Percentiles rank a stretch among this genome's conserved stretches.
phyloP scores from a whole-genome alignment of 768 basidiomycete genomes.

The Boletellus emodensis region DNA sequence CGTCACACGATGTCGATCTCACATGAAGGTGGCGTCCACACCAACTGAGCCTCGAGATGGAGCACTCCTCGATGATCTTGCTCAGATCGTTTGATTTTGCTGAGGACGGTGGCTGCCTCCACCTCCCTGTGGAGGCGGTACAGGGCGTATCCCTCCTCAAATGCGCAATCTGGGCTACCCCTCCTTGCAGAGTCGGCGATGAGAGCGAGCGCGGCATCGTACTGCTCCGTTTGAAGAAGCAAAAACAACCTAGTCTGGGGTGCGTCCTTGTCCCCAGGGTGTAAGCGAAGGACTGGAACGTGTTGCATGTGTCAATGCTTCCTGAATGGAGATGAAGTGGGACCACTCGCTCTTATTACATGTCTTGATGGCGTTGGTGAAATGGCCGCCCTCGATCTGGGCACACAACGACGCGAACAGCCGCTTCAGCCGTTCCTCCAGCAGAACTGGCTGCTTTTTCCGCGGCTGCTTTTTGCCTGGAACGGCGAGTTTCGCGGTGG shows the following conservation, averaged over 20 bases:
- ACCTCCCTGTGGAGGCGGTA: slow-evolving; percentile 78
- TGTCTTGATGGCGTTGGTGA: slow-evolving; percentile 82
- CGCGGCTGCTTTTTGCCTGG: slow-evolving; percentile 9
- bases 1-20: slow-evolving; percentile 13
- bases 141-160: slow-evolving; percentile 79
- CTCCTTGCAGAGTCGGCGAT: slow-evolving; percentile 31
- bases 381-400: slow-evolving; percentile 88
- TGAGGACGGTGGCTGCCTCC: slow-evolving; percentile 58
- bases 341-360: slow-evolving; percentile 78
- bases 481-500: slow-evolving; percentile 3
- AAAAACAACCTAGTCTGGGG: slow-evolving; percentile 83
- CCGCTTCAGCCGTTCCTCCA: slow-evolving; percentile 41
- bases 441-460: slow-evolving; percentile 20
- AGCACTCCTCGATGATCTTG: slow-evolving; percentile 56
- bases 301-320: slow-evolving; percentile 17
- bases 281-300: slow-evolving; percentile 61
- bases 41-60: slow-evolving; percentile 87
- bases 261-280: slow-evolving; percentile 67
- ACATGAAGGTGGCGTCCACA: slow-evolving; percentile 38
- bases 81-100: slow-evolving; percentile 41
- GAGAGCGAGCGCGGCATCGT: slow-evolving; percentile 61
- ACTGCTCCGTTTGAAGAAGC: slow-evolving; percentile 82
- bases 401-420: slow-evolving; percentile 77
- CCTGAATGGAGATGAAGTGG: slow-evolving; percentile 19
- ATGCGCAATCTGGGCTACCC: slow-evolving; percentile 29